phyloP scores from a whole-genome alignment of 2,329 filamentous ascomycete species.

The Colletotrichum limetticola region DNA sequence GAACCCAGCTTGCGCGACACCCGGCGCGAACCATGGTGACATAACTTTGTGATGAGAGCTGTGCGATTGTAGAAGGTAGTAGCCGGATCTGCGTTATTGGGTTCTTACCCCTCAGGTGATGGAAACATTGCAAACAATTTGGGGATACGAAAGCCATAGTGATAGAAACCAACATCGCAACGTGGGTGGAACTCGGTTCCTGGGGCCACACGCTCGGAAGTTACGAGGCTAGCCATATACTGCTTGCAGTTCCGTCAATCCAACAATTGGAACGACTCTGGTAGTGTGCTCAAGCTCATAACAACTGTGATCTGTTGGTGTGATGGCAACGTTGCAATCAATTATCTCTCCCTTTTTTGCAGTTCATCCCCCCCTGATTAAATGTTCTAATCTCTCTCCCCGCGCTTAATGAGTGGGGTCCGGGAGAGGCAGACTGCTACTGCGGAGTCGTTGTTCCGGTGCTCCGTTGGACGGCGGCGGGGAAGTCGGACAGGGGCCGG shows the following conservation, averaged over 20 bases:
- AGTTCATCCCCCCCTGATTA: not conserved
- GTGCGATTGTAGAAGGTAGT: not conserved
- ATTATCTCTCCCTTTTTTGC: not conserved
- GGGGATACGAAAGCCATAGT: not conserved
- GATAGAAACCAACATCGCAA: not conserved
- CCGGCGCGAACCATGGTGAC: not conserved
- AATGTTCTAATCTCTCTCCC: not conserved
- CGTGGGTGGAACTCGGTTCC: not conserved
- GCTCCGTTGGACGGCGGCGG: not conserved
- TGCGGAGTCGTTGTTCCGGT: not conserved
- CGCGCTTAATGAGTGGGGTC: not conserved
- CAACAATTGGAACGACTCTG: not conserved
- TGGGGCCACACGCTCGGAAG: not conserved
- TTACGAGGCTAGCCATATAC: not conserved
- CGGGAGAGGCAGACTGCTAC: not conserved
- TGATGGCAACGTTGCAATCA: constrained; percentile 17
- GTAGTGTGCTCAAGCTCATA: too few relatives aligned
- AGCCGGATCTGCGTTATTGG: not conserved
- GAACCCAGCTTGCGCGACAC: not conserved
- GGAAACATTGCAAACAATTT: not conserved
- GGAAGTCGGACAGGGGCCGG: not conserved
- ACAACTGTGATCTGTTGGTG: not conserved
- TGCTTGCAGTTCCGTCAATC: not conserved
- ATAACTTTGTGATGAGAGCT: not conserved
- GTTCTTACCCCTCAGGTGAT: not conserved